These are phyloP conservation scores for Alternaria atra DNA, from an alignment of 2,329 filamentous ascomycete genomes.

Conservation along the genomic window DNA sequence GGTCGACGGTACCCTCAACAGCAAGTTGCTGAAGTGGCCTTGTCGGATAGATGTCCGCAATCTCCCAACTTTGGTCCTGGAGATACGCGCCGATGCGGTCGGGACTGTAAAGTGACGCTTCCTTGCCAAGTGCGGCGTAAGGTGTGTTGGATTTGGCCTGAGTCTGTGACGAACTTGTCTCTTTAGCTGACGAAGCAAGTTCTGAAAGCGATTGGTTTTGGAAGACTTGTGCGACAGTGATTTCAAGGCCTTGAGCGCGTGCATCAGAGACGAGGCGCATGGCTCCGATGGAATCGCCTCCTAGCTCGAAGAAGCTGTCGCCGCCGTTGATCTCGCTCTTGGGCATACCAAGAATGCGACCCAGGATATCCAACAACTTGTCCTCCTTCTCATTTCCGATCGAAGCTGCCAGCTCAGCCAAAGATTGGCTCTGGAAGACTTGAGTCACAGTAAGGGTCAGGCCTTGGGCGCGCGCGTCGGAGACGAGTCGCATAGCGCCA, in stretches of 20 bases:
- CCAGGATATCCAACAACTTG: constrained; percentile 39
- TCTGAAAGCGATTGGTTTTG: constrained; percentile 52
- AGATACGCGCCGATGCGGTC: constrained; percentile 63
- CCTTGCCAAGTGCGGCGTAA: constrained; percentile 61
- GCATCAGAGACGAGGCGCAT: constrained; percentile 56
- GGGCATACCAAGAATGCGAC: constrained; percentile 41
- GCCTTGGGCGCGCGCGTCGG: constrained; percentile 48
- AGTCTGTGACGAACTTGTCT: constrained; percentile 31
- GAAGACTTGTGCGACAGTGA: constrained; percentile 59
- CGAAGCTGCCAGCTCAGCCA: constrained; percentile 63
- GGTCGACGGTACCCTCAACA: constrained; percentile 64
- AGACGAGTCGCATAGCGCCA: constrained; percentile 56
- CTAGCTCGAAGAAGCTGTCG: constrained; percentile 58
- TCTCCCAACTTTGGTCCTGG: constrained; percentile 59
- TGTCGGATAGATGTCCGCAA: constrained; percentile 66
- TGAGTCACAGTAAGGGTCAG: constrained; percentile 54
- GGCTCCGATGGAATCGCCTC: constrained; percentile 58
- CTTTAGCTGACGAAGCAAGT: constrained; percentile 42
- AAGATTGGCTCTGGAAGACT: constrained; percentile 54
- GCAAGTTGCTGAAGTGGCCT: constrained; percentile 68
- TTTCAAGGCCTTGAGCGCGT: constrained; percentile 46
- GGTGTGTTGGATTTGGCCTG: constrained; percentile 50
- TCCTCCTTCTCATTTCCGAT: constrained; percentile 49
- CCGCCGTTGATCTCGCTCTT: constrained; percentile 47
- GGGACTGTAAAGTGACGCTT: constrained; percentile 57